Conservation (phyloP, 2,329 filamentous ascomycete species). For the Didymella glomerata region DNA sequence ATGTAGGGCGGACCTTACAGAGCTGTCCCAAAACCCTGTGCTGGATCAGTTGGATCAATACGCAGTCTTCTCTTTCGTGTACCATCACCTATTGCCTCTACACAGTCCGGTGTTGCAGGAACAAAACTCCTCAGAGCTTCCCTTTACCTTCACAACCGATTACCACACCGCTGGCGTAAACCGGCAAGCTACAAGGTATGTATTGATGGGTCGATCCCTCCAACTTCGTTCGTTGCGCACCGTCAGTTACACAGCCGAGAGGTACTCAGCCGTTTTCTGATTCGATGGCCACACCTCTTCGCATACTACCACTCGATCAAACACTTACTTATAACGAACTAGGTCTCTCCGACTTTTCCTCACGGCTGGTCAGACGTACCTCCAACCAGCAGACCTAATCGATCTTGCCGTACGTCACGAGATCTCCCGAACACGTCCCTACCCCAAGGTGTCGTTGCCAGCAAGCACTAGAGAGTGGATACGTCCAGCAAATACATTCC, state of each 20-base stretch:
- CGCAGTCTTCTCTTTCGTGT: slow-evolving; percentile 35
- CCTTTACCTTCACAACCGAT: slow-evolving; percentile 31
- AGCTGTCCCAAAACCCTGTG: slow-evolving; percentile 8
- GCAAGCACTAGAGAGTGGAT: slow-evolving; percentile 19
- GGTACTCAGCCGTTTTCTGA: background rate
- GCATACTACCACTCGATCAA: background rate
- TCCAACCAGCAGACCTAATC: slow-evolving; percentile 40
- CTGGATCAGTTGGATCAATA: slow-evolving; percentile 34
- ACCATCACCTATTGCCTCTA: slow-evolving; percentile 36
- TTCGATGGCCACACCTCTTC: background rate
- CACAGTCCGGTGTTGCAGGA: slow-evolving; percentile 29
- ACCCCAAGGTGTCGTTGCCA: slow-evolving; percentile 21
- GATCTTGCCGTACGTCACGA: slow-evolving; percentile 32
- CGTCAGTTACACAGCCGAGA: background rate
- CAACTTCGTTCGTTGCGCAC: background rate
- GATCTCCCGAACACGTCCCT: slow-evolving; percentile 23
- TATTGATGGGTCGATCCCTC: background rate
- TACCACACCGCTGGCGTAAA: slow-evolving; percentile 7
- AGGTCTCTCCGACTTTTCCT: slow-evolving; percentile 34
- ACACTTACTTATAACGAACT: background rate
- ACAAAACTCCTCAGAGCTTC: slow-evolving; percentile 23
- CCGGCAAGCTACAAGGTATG: background rate
- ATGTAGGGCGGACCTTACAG: slow-evolving; percentile 4
- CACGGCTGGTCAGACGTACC: slow-evolving; percentile 30
- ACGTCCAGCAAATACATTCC: background rate